These are phyloP conservation scores for Helianthus annuus DNA, from an alignment of 129 eudicot genomes.

Conservation along the genomic window DNA sequence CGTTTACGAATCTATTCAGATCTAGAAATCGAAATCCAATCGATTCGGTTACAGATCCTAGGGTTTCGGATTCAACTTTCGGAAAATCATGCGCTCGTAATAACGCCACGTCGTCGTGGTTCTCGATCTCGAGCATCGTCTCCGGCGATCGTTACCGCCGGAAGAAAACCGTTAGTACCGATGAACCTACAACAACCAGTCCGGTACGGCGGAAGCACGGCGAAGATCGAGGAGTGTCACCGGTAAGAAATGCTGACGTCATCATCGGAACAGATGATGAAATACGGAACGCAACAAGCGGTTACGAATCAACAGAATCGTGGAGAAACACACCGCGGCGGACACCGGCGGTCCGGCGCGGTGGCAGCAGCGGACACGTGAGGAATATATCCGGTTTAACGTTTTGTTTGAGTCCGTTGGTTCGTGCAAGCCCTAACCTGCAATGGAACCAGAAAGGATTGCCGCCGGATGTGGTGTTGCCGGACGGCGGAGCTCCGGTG, in stretches of 20 bases:
- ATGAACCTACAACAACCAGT: constrained; percentile 24
- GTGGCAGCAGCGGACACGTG: constrained; percentile 31
- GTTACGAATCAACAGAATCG: constrained; percentile 44
- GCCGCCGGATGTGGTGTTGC: constrained; percentile 40
- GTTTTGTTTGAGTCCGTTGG: constrained; percentile 64
- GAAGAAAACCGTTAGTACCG: constrained; percentile 36
- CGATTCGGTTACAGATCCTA: constrained; percentile 31
- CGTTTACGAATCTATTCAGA: constrained; percentile 54
- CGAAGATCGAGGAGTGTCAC: constrained; percentile 70
- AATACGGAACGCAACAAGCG: constrained; percentile 44
- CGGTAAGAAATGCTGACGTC: constrained; percentile 51
- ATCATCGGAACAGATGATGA: constrained; percentile 41
- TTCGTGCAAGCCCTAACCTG: constrained; percentile 71
- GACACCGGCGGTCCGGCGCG: constrained; percentile 37
- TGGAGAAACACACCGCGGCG: constrained; percentile 66
- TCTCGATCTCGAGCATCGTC: constrained; percentile 56
- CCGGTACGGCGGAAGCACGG: constrained; percentile 27
- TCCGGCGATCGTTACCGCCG: constrained; percentile 36
- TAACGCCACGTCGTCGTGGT: constrained; percentile 32
- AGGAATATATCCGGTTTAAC: constrained; percentile 49
- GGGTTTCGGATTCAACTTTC: constrained; percentile 21
- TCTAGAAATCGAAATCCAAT: constrained; percentile 43
- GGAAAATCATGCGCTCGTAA: constrained; percentile 23
- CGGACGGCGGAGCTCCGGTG: constrained; percentile 59
- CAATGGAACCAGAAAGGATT: constrained; percentile 60